phyloP scores from a whole-genome alignment of 2,329 filamentous ascomycete genomes.

The Penicillium sp. region DNA sequence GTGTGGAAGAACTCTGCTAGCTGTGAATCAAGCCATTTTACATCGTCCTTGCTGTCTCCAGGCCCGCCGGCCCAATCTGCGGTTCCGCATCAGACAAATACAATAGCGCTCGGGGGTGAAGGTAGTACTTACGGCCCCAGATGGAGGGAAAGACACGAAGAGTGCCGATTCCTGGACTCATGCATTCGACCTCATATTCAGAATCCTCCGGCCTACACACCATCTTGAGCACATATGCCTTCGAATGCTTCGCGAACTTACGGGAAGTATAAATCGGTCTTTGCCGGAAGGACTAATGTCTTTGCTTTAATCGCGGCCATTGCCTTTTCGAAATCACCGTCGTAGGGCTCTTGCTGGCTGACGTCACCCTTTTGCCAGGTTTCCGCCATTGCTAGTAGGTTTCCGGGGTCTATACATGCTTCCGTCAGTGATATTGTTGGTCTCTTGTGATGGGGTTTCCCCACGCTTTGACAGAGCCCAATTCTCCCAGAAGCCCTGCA shows the following conservation, averaged over 20 bases:
- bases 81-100: constrained; percentile 22
- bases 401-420: constrained; percentile 65
- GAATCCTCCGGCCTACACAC: constrained; percentile 73
- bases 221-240: constrained; percentile 14
- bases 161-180: constrained; percentile 63
- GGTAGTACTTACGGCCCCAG: constrained; percentile 62
- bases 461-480: constrained; percentile 72
- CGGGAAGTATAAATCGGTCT: constrained; percentile 82
- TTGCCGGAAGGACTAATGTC: constrained; percentile 70
- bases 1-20: constrained; percentile 58
- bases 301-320: constrained; percentile 74
- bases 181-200: constrained; percentile 70
- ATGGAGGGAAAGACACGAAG: constrained; percentile 63
- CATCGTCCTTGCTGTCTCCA: constrained; percentile 71
- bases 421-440: neutral
- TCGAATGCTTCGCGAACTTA: constrained; percentile 40
- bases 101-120: neutral
- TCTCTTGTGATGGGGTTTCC: neutral
- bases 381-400: constrained; percentile 74
- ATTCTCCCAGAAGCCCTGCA: constrained; percentile 75
- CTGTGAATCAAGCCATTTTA: constrained; percentile 72
- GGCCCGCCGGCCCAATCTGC: constrained; percentile 70
- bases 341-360: constrained; percentile 70
- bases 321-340: constrained; percentile 67
- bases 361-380: constrained; percentile 80